Conservation (phyloP, 176 grass and related monocot genomes). For the Aegilops tauschii region DNA sequence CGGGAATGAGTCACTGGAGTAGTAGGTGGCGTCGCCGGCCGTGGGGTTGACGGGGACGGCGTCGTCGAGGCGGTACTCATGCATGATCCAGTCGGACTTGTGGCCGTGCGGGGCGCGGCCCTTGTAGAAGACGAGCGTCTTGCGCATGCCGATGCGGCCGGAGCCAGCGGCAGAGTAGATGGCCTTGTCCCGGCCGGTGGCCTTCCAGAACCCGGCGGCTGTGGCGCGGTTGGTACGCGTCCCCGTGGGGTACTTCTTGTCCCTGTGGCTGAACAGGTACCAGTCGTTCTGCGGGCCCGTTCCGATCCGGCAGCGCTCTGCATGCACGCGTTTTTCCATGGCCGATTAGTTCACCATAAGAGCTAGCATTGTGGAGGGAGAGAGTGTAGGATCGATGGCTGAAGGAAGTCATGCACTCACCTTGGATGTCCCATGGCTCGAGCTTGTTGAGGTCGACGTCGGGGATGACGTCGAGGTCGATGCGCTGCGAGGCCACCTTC, state of each 20-base stretch:
- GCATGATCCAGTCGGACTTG: conserved; percentile 98
- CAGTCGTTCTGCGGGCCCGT: too few species aligned
- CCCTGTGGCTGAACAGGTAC: too few species aligned
- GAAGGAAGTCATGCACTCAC: not conserved
- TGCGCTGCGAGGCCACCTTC: conserved; percentile 68
- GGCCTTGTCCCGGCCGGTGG: conserved; percentile 85
- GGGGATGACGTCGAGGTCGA: conserved; percentile 87
- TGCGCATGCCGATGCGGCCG: conserved; percentile 75
- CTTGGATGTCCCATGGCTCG: conserved; percentile 96
- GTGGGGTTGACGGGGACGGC: not conserved
- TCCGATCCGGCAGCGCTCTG: conserved; percentile 16
- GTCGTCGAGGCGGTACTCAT: conserved; percentile 96
- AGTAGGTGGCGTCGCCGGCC: not conserved
- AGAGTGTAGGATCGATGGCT: not conserved
- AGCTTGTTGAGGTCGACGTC: conserved; percentile 93
- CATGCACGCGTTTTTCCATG: not conserved
- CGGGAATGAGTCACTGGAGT: not conserved
- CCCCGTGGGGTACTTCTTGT: too few species aligned
- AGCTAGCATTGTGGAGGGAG: conserved; percentile 7
- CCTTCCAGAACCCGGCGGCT: conserved; percentile 67
- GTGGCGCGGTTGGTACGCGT: too few species aligned
- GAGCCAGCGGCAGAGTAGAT: conserved; percentile 44
- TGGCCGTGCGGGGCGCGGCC: conserved; percentile 76
- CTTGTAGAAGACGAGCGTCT: conserved; percentile 92
- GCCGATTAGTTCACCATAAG: not conserved